phyloP scores from a whole-genome alignment of 495 filamentous ascomycete genomes.

The Geoglossum glabrum region DNA sequence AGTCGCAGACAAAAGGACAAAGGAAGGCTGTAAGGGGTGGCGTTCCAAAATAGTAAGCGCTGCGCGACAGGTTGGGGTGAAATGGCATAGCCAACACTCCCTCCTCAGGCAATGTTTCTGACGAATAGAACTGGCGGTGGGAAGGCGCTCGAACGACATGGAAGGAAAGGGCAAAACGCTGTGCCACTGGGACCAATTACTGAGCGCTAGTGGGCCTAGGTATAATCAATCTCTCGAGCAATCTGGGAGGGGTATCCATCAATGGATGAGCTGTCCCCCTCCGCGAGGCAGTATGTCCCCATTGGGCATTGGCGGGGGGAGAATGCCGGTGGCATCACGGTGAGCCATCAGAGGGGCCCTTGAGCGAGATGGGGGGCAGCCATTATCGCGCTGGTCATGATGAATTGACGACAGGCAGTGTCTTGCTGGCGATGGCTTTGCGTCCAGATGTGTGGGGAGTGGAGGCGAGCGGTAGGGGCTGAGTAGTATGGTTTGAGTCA shows the following conservation, averaged over 20 bases:
- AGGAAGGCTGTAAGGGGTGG: neutral
- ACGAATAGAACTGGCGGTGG: neutral
- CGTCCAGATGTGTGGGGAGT: neutral
- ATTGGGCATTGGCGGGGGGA: neutral
- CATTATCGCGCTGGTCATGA: neutral
- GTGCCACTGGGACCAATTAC: constrained; percentile 1
- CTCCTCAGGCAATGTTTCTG: neutral
- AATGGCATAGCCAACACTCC: constrained; percentile 1
- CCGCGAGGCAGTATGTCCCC: neutral
- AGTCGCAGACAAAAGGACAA: neutral
- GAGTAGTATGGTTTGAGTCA: neutral
- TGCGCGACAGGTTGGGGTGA: neutral
- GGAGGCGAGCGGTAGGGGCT: neutral
- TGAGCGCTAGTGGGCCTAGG: neutral
- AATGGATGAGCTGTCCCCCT: neutral
- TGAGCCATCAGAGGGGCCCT: neutral
- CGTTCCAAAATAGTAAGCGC: constrained; percentile 3
- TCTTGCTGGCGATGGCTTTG: constrained; percentile 1
- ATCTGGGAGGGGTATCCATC: neutral
- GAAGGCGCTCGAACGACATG: neutral
- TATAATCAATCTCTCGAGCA: neutral
- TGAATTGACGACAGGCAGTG: neutral
- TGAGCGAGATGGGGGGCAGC: neutral
- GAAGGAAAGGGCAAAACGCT: neutral
- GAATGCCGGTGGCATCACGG: neutral